Evolutionary conservation across 768 basidiomycete species (phyloP), one percentile per base, ranked within the genome.

Genomic region (Termitomyces sp.): DNA sequence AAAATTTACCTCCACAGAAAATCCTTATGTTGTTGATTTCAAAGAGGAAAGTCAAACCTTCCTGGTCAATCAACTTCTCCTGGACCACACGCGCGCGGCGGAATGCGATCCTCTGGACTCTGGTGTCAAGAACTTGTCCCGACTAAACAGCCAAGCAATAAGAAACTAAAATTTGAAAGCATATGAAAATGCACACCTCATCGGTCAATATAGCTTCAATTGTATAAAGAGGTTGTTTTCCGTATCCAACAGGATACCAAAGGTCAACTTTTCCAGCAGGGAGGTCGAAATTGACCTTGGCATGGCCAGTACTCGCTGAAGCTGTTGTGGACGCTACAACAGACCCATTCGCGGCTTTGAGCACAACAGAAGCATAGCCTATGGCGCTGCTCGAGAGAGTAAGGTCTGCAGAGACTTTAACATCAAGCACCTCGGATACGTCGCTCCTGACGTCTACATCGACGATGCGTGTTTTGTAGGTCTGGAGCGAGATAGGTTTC

Each of bases 221-320:
- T 0, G 71, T 76, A 66, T 97, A 95, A 8, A 94, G 64, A 0
- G 90, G 82, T 67, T 96, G 95, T 44, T 77, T 71, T 3, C 95
- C 94, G 59, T 92, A 88, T 48, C 84, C 85, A 6, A 89, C 77
- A 28, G 93, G 91, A 66, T 86, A 95, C 95, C 95, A 97, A 2
- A 92, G 79, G 43, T 88, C 78, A 28, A 90, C 64, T 46, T 83
- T 76, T 34, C 80, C 86, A 7, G 75, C 63, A 21, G 69, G 62
- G 60, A 89, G 82, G 32, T 73, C 60, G 64, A 84, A 84, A 19
- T 74, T 62, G 21, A 77, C 67, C 42, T 70, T 68, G 9, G 69
- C 75, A 37, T 60, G 64, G 2, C 74, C 75, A 14, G 67, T 60
- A 6, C 68, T 69, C 34, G 77, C 64, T 32, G 66, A 60, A 17